phyloP scores from a whole-genome alignment of 371 early-diverging fungal genomes.

The Entomophthora muscae region DNA sequence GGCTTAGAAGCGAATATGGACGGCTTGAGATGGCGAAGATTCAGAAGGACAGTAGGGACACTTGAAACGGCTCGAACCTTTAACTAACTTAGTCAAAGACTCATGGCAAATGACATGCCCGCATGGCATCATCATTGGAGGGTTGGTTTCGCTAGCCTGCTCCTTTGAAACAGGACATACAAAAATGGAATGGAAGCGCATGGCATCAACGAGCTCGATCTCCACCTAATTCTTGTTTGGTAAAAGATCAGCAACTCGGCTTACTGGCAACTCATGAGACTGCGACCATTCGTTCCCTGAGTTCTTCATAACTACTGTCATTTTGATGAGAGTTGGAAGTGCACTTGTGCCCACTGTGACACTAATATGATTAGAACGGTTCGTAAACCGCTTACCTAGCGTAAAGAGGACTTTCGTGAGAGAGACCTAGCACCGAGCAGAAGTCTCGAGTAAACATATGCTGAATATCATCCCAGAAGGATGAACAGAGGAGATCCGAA shows the following conservation, averaged over 20 bases:
- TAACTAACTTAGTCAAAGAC: slow-evolving; percentile 58
- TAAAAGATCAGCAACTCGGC: not conserved
- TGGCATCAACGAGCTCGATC: slow-evolving; percentile 56
- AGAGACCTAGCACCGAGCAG: slow-evolving; percentile 61
- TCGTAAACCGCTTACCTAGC: slow-evolving; percentile 29
- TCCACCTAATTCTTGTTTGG: slow-evolving; percentile 28
- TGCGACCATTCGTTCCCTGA: slow-evolving; percentile 76
- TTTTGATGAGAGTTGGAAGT: slow-evolving; percentile 77
- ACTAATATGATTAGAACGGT: slow-evolving; percentile 13
- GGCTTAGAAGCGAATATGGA: slow-evolving; percentile 12
- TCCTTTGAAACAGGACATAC: slow-evolving; percentile 96
- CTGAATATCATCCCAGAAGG: slow-evolving; percentile 45
- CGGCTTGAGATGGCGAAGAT: slow-evolving; percentile 10
- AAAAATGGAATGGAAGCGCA: slow-evolving; percentile 90
- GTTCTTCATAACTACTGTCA: slow-evolving; percentile 67
- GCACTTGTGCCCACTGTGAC: slow-evolving; percentile 76
- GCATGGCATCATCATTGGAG: slow-evolving; percentile 96
- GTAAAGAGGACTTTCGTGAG: slow-evolving; percentile 59
- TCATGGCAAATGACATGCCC: slow-evolving; percentile 94
- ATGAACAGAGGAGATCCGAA: slow-evolving; percentile 28
- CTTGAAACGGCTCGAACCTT: slow-evolving; percentile 12
- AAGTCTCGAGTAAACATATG: slow-evolving; percentile 67
- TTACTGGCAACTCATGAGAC: slow-evolving; percentile 73
- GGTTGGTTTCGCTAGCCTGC: slow-evolving; percentile 80
- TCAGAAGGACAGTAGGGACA: slow-evolving; percentile 16